These are phyloP conservation scores for Geotrichum klebahnii DNA, from an alignment of 1,139 yeast species.

Conservation along the genomic window DNA sequence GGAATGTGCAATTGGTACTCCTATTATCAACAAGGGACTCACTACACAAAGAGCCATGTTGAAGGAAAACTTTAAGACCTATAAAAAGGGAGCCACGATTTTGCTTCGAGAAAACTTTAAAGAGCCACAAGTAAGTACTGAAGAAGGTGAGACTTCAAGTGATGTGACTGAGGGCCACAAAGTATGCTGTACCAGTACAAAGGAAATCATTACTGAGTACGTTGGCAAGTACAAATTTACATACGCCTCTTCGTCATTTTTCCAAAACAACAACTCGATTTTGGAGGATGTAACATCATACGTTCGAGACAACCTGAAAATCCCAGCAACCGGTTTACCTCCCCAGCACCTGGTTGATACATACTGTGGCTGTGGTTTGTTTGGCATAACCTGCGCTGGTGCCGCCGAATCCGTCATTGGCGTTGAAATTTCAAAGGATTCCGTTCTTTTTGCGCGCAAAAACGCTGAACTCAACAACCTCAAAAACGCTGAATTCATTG, in stretches of 20 bases:
- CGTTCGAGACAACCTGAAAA: slow-evolving; percentile 64
- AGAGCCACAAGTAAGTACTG: slow-evolving; percentile 38
- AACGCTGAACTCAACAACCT: slow-evolving; percentile 76
- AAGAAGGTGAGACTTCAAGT: slow-evolving; percentile 31
- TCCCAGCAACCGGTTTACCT: slow-evolving; percentile 41
- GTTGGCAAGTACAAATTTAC: slow-evolving; percentile 69
- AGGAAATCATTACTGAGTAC: slow-evolving; percentile 76
- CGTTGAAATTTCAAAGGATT: slow-evolving; percentile 89
- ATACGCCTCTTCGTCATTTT: slow-evolving; percentile 90
- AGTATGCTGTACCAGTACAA: slow-evolving; percentile 57
- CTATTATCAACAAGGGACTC: slow-evolving; percentile 69
- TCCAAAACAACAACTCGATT: slow-evolving; percentile 92
- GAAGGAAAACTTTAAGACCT: slow-evolving; percentile 46
- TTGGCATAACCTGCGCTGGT: slow-evolving; percentile 78
- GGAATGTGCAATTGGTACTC: slow-evolving; percentile 87
- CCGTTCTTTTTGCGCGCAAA: slow-evolving; percentile 77
- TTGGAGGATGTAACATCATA: slow-evolving; percentile 75
- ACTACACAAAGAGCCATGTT: slow-evolving; percentile 62
- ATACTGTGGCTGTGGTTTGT: slow-evolving; percentile 94
- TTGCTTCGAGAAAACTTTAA: slow-evolving; percentile 64
- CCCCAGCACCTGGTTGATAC: slow-evolving; percentile 82
- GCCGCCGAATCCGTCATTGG: slow-evolving; percentile 83
- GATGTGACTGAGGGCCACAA: slow-evolving; percentile 26
- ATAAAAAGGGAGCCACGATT: slow-evolving; percentile 82
- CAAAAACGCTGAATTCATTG: slow-evolving; percentile 73